Evolutionary conservation across 768 basidiomycete genomes (phyloP), one percentile per base, ranked within the genome.

Genomic region (Rhizopogon salebrosus): DNA sequence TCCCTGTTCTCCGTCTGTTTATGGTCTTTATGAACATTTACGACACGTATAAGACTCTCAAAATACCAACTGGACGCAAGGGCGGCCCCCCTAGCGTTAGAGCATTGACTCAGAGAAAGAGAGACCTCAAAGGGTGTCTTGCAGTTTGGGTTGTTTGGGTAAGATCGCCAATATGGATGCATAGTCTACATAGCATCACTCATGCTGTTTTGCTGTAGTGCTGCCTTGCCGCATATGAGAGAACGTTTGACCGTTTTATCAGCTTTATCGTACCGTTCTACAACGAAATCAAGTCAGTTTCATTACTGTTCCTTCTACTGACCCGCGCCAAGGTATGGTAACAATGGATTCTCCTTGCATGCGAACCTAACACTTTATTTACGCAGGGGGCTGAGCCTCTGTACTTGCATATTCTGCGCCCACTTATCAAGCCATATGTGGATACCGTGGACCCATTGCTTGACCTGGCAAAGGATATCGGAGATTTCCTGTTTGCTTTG

Each of bases 101-200:
- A 34, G 87, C 88, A 10, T 64, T 85, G 57, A 78, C 84, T 23
- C 85, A 86, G 66, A 76, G 91, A 61, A 93, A 93, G 67, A 79
- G 91, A 54, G 82, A 85, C 62, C 86, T 93, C 79, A 93, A 93
- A 66, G 89, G 90, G 18, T 84, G 83, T 63, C 72, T 93, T 43
- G 82, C 88, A 35, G 80, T 92, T 13, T 93, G 92, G 92, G 75
- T 89, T 39, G 83, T 93, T 57, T 93, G 89, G 87, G 91, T 89
- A 71, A 70, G 74, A 29, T 29, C 54, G 14, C 31, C 3, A 46
- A 6, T 26, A 22, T 45, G 13, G 23, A 11, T 23, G 14, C 31
- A 9, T 23, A 46, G 45, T 16, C 14, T 46, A 46, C 45, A 13
- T 48, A 38, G 40, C 50, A 35, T 36, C n/a, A 51, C 59, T 58